Evolutionary conservation across 768 basidiomycete genomes (phyloP), one percentile per base, ranked within the genome.

Genomic region (Phaffia australis): DNA sequence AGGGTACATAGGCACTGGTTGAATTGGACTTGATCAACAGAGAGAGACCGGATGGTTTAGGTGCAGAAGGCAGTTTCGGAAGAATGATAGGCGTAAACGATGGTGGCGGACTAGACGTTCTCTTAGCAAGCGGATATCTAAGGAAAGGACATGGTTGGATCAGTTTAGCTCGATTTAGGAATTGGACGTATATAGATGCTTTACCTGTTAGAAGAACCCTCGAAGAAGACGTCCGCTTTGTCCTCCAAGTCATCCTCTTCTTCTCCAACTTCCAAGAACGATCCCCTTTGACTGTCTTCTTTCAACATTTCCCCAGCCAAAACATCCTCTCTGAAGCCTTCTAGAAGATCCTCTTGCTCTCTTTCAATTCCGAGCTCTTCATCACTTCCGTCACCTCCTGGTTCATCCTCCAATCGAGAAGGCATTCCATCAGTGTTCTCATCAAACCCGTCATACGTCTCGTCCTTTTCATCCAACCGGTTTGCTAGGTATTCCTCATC

Each of bases 1-100:
- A 95, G 1, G 94, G 92, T 74, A 94, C 95, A 14, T 86, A 81
- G 50, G 79, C 74, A 18, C 83, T 79, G 49, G 81, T 79, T 9
- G 81, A 81, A 1, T 86, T 81, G 5, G 84, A 81, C 1, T 86
- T 86, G 29, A 97, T 81, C 79, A 89, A 84, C 0, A 85, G 78
- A 0, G 87, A 84, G 21, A 95, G 78, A 29, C 84, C 82, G 1
- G 89, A 92, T 19, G 71, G 69, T n/a, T 68, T 61, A 25, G 60
- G 59, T 3, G 52, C 55, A 19, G 8, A 55, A 16, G 48, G 29
- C 6, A 23, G 25, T 11, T 56, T 29, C 15, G 66, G 47, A 9
- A 67, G 30, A 27, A 52, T 59, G 29, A 42, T 42, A 18, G 47
- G 66, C 25, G 59, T 29, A 56, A 67, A 57, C 46, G 55, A 56